Evolutionary conservation across 2,329 filamentous ascomycete species (phyloP).

Genomic region (Trichophyton equinum): DNA sequence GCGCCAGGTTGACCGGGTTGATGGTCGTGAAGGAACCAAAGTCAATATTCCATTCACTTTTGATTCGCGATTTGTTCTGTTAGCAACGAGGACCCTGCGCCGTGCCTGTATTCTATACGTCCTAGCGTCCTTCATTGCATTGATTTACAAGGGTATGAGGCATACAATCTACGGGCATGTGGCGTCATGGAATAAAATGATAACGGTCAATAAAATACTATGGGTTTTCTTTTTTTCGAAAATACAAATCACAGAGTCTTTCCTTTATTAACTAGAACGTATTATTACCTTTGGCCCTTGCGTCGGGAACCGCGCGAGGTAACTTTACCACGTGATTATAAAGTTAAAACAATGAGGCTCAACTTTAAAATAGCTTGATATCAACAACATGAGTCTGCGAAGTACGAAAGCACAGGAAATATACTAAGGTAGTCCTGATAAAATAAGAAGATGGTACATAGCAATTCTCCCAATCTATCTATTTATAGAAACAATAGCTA

Average conservation of each 20-base stretch:
- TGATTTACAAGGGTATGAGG: neutral
- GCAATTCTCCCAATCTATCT: neutral
- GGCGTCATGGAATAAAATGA: neutral
- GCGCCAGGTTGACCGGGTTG: neutral
- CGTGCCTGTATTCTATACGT: neutral
- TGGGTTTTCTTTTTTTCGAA: neutral
- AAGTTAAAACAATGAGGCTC: too few relatives aligned
- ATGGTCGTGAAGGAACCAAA: neutral
- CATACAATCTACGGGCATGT: neutral
- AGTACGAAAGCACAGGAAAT: neutral
- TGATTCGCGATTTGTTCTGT: too few relatives aligned
- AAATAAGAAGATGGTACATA: neutral
- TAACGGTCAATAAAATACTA: neutral
- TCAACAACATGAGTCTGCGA: neutral
- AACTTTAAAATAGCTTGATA: neutral
- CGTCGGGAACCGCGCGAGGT: too few relatives aligned
- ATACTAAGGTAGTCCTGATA: neutral
- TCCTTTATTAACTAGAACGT: neutral
- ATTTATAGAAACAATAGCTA: neutral
- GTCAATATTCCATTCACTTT: too few relatives aligned
- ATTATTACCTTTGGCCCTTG: neutral
- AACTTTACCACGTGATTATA: too few relatives aligned
- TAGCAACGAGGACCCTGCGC: too few relatives aligned
- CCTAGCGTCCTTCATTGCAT: neutral
- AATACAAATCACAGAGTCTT: neutral